Base-by-base conservation (phyloP, 2,329 filamentous ascomycete species). In the Colletotrichum sp. region DNA sequence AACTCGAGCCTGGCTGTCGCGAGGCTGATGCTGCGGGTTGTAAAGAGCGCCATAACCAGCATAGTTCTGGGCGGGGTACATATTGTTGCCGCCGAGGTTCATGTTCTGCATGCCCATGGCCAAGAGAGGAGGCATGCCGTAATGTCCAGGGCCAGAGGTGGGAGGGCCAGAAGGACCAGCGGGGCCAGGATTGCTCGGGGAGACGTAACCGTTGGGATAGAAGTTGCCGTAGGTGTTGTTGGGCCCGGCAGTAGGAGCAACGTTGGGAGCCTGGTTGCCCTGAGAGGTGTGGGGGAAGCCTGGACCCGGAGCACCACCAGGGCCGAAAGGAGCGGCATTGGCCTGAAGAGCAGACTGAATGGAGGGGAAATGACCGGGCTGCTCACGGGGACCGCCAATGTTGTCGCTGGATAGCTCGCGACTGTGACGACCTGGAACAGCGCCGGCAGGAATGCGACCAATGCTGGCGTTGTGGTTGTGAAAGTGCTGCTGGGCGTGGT, bases 401-500 rank as follows among this genome's bases (percentile, higher is more conserved):
- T 82, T 86, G 72, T 91, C 90, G 52, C 84, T 85, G 13, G 93
- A 92, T 30, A 95, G 86, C 82, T 96, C 94, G 74, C 94, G 93
- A 83, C 90, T 94, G 82, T 96, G 94, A 77, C 94, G 93, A 80
- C 91, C 91, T 72, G 89, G 89, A 69, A 94, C 84, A 25, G 89
- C 91, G 72, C 92, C 92, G 60, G 90, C 89, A 36, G 95, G 94
- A 81, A 96, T 95, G 71, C 95, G 94, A 68, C 95, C 95, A 76
- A 97, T 90, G 83, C 92, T 97, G 48, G 93, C 93, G 83, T 96
- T 96, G 86, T 96, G 95, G 79, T 96, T 92, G 82, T 94, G 94
- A 68, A 92, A 89, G 79, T 92, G 90, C 84, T 92, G 90, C 83
- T 91, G 90, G 4, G 90, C 90, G 79, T 92, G 90, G 76, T 90